Evolutionary conservation across 2,329 filamentous ascomycete genomes (phyloP).

Genomic region (Sarocladium oryzae): DNA sequence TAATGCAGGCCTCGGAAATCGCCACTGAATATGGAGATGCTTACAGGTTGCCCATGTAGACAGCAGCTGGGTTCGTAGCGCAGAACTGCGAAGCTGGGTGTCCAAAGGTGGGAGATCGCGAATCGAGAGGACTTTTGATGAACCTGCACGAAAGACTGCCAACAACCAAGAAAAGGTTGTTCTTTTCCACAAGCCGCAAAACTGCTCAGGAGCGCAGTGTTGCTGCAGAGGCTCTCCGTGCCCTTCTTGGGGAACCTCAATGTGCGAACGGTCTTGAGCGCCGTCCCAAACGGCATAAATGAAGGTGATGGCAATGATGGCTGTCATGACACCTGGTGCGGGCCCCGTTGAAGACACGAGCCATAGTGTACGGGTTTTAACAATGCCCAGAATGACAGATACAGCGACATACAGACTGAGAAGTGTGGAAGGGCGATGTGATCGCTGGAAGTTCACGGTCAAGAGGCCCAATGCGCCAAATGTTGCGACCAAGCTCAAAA

Average conservation of each 20-base stretch:
- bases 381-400: background rate
- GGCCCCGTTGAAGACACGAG: background rate
- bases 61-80: background rate
- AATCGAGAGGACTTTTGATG: background rate
- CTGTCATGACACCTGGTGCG: background rate
- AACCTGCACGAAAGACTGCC: background rate
- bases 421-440: background rate
- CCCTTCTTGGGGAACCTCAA: background rate
- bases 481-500: slow-evolving; percentile 4
- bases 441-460: background rate
- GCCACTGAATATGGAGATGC: background rate
- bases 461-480: background rate
- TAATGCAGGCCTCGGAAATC: background rate
- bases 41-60: background rate
- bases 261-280: background rate
- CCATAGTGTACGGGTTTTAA: background rate
- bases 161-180: background rate
- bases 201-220: background rate
- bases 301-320: background rate
- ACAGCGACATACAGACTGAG: background rate
- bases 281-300: too few relatives aligned
- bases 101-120: background rate
- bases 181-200: background rate
- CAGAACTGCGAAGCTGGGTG: background rate
- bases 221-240: too few relatives aligned